Base-by-base conservation (phyloP, 2,329 filamentous ascomycete species). In the Passalora sequoiae region DNA sequence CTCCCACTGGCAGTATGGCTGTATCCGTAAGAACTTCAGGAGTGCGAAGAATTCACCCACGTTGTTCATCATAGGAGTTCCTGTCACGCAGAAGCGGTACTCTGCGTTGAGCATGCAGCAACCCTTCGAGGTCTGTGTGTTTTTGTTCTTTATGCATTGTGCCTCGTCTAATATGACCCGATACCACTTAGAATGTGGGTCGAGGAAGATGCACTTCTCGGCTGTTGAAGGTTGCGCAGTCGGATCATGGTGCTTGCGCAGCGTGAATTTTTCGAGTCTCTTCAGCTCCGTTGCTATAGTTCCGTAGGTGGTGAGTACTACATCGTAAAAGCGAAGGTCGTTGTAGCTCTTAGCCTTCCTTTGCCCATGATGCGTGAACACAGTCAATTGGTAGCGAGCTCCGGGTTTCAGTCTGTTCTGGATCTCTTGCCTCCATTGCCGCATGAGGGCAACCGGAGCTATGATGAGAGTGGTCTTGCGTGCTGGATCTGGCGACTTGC, bases 61-160 rank as follows among this genome's bases (percentile, higher is more conserved):
- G 9, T 75, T 80, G 56, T 95, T 95, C 84, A 92, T 92, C 84
- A 91, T 89, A 0, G 86, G 86, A 0, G 86, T 92, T 19, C 86
- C 86, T 3, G 83, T 87, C 63, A 91, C 76, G 59, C 83, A 88
- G 69, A 86, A 81, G 36, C 86, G 75, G 59, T 84, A 78, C 25
- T 68, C 70, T 10, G 83, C 70, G 47, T 75, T 67, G 12, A 92
- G 64, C 8, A 67, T 62, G 53, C 71, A 77, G 21, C 78, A 78
- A 4, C 78, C 84, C 50, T 73, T 72, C 1, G 83, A 76, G 4
- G 74, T 68, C 49, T 78, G 76, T 0, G 84, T 83, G 29, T 68
- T 72, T 44, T 76, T 76, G 58, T 89, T 91, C 68, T 91, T 91
- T 69, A 91, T 86, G 58, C 75, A 82, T 58, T 91, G 86, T 2